Percentiles rank a stretch among this genome's conserved stretches.
Evolutionary conservation across 73 alveolate genomes (phyloP).

Genomic region (Breviolum minutum): DNA sequence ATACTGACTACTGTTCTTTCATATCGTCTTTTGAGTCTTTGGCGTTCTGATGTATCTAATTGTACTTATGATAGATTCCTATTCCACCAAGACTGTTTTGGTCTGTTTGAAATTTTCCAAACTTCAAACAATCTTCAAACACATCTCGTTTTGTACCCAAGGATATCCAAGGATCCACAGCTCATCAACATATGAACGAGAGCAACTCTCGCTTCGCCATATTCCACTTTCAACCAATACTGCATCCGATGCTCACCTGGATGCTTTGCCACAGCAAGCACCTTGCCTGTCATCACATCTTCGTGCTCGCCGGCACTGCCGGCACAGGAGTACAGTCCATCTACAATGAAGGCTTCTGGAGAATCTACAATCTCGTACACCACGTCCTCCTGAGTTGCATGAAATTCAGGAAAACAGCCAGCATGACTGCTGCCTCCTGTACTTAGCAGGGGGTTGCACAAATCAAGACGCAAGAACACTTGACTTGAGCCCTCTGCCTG

Average conservation of each 20-base stretch:
- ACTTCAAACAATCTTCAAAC: too few species aligned
- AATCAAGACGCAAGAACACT: too few species aligned
- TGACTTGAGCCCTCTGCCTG: too few species aligned
- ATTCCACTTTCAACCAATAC: constrained; percentile 59
- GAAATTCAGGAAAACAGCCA: background rate
- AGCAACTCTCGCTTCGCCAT: constrained; percentile 6
- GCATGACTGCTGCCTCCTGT: background rate
- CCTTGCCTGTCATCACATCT: constrained; percentile 17
- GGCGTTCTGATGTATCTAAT: too few species aligned
- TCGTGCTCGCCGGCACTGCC: background rate
- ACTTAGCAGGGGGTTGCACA: background rate
- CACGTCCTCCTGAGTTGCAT: background rate
- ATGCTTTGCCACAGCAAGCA: constrained; percentile 44
- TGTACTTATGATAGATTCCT: too few species aligned
- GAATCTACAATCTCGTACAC: constrained; percentile 32
- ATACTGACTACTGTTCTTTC: too few species aligned
- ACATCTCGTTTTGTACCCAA: background rate
- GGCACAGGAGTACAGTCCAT: background rate
- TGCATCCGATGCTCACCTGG: constrained; percentile 38
- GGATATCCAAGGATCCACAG: constrained; percentile 12
- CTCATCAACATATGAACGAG: constrained; percentile 62
- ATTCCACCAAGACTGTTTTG: too few species aligned
- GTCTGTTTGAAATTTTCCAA: too few species aligned
- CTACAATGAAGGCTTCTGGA: constrained; percentile 45
- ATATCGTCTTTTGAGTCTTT: too few species aligned